Evolutionary conservation across 2,329 filamentous ascomycete genomes (phyloP).

Genomic region (Cercospora janseana): DNA sequence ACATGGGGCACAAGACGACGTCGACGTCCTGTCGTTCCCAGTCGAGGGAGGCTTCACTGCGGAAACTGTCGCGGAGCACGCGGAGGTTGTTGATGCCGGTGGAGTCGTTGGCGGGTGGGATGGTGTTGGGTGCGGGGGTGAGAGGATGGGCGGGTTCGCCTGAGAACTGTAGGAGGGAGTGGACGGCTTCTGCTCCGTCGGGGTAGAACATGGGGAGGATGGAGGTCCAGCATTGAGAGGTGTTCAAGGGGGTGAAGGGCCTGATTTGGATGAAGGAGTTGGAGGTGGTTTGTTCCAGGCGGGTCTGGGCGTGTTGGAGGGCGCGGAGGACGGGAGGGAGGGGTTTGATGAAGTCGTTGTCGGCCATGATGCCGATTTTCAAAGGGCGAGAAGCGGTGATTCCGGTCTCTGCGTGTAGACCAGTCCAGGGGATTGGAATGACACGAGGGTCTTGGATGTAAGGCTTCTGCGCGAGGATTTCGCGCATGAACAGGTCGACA

Average conservation of each 20-base stretch:
- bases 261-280: neutral
- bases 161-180: neutral
- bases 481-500: constrained; percentile 3
- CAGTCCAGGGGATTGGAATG: constrained; percentile 6
- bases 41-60: neutral
- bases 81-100: neutral
- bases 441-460: neutral
- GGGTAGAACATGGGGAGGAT: neutral
- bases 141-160: neutral
- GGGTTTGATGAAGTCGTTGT: neutral
- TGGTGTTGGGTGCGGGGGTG: neutral
- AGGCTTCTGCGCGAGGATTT: neutral
- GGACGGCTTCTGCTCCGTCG: neutral
- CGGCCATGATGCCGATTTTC: constrained; percentile 5
- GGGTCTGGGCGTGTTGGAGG: neutral
- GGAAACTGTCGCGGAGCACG: neutral
- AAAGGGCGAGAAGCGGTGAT: neutral
- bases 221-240: neutral
- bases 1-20: constrained; percentile 57
- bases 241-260: neutral
- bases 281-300: neutral
- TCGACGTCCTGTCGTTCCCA: constrained; percentile 4
- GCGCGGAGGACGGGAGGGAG: neutral
- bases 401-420: neutral
- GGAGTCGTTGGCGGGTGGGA: neutral